Evolutionary conservation across 177 flowering plant genomes (phyloP), one percentile per base, ranked within the genome.

Genomic region (Telopea speciosissima): DNA sequence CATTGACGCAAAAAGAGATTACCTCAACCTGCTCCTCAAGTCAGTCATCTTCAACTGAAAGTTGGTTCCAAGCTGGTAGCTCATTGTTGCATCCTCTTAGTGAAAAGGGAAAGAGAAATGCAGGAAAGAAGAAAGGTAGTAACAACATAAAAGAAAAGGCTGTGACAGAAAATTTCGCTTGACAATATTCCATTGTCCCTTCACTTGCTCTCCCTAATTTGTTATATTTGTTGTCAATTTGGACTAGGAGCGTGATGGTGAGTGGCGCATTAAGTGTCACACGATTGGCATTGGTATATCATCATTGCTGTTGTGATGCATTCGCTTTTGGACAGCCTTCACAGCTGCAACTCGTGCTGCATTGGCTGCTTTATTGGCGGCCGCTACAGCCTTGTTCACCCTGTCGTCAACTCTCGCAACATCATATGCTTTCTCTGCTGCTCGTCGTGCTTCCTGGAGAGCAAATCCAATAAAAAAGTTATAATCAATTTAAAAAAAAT

Each of bases 301-400:
- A 23, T 73, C 77, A 45, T 24, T 71, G 65, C 70, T 64, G 63
- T 73, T 54, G 45, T 78, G 81, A 68, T 85, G 86, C 80, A 81
- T 80, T 72, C 66, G 85, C 59, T 82, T 87, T 65, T 93, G 97
- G 36, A 89, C 97, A 49, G 98, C 97, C 68, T 88, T 93, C 16
- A 91, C 89, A 8, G 97, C 93, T 6, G 91, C 92, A 22, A 93
- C 97, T 83, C 96, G 80, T 24, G 97, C 98, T 58, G 98, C 97
- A 74, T 81, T 90, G 65, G 97, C 98, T 52, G 98, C 87, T 68
- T 79, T 83, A 70, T 89, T 93, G 42, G 98, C 98, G 26, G 88
- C 85, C 0, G 84, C 81, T 8, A 90, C 86, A 1, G 90, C 90
- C 73, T 69, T 86, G 74, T 87, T 90, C 56, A 88, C 94, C 73